phyloP scores from a whole-genome alignment of 2,329 filamentous ascomycete genomes.

The Ciborinia camelliae region DNA sequence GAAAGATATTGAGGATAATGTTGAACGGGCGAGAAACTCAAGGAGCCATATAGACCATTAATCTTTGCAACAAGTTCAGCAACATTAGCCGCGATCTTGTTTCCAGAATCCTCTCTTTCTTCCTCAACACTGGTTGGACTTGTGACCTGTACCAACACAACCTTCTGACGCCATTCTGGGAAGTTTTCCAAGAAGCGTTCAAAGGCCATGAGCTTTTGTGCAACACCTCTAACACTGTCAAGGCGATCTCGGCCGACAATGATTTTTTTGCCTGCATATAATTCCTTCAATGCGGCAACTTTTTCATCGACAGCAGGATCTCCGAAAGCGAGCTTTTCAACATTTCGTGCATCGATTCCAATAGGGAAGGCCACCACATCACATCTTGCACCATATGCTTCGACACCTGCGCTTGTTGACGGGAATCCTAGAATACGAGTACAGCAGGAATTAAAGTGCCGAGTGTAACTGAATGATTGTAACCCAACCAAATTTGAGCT shows the following conservation, averaged over 20 bases:
- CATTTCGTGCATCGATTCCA: conserved; percentile 82
- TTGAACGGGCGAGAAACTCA: conserved; percentile 86
- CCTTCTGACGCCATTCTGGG: conserved; percentile 87
- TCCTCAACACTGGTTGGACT: conserved; percentile 80
- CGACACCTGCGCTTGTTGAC: conserved; percentile 78
- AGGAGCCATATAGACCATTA: conserved; percentile 83
- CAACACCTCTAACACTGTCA: conserved; percentile 86
- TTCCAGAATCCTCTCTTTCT: conserved; percentile 71
- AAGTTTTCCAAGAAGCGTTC: conserved; percentile 87
- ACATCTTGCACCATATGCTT: conserved; percentile 84
- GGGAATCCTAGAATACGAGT: conserved; percentile 88
- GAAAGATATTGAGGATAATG: conserved; percentile 92
- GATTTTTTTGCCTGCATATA: conserved; percentile 88
- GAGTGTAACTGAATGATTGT: conserved; percentile 91
- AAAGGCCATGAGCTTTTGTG: conserved; percentile 94
- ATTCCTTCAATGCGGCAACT: conserved; percentile 64
- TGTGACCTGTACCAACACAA: conserved; percentile 92
- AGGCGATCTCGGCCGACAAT: conserved; percentile 94
- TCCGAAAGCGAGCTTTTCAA: conserved; percentile 71
- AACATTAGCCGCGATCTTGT: conserved; percentile 82
- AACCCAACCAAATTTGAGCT: conserved; percentile 93
- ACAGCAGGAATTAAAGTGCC: conserved; percentile 92
- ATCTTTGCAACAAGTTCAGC: conserved; percentile 88
- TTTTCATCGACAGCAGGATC: conserved; percentile 68
- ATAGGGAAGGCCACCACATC: conserved; percentile 93